Conservation (phyloP, 1,284 basidiomycete genomes). For the Vanrija pseudolonga region DNA sequence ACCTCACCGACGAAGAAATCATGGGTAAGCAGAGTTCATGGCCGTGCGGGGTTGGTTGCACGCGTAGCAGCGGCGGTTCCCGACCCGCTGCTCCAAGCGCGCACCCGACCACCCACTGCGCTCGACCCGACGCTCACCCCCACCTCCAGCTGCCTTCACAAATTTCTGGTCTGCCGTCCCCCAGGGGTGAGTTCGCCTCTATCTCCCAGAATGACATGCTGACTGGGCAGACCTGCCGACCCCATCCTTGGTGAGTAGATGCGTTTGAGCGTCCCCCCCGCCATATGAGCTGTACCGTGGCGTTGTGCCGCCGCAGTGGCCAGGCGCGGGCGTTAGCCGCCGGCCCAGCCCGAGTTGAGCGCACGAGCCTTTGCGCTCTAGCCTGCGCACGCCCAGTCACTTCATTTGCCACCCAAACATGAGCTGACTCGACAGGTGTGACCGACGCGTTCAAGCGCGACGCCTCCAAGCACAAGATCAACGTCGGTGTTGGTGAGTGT, state of each 20-base stretch:
- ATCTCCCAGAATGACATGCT: background rate
- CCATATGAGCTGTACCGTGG: conserved; percentile 21
- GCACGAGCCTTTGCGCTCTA: background rate
- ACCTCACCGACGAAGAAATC: too few relatives aligned
- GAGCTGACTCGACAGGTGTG: conserved; percentile 29
- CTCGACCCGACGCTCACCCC: too few relatives aligned
- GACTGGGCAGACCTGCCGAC: conserved; percentile 15
- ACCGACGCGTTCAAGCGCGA: conserved; percentile 68
- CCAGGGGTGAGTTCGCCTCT: too few relatives aligned
- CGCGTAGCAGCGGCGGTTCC: too few relatives aligned
- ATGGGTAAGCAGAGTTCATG: too few relatives aligned
- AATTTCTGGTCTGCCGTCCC: too few relatives aligned
- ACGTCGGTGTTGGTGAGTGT: conserved; percentile 78
- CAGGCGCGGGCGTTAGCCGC: background rate
- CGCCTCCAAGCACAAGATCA: conserved; percentile 87
- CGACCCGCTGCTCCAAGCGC: too few relatives aligned
- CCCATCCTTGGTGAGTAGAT: conserved; percentile 24
- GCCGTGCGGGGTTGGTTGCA: too few relatives aligned
- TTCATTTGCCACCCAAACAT: background rate
- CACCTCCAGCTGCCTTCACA: too few relatives aligned
- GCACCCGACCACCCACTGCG: too few relatives aligned
- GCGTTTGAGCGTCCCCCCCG: conserved; percentile 7
- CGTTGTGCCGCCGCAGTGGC: background rate
- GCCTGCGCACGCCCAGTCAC: background rate
- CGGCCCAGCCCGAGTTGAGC: background rate